A percentile compares a stretch with the other conserved stretches of the same genome.
These are phyloP conservation scores for Scenedesmus sp. DNA, from an alignment of 163 green algal species.

Conservation along the genomic window DNA sequence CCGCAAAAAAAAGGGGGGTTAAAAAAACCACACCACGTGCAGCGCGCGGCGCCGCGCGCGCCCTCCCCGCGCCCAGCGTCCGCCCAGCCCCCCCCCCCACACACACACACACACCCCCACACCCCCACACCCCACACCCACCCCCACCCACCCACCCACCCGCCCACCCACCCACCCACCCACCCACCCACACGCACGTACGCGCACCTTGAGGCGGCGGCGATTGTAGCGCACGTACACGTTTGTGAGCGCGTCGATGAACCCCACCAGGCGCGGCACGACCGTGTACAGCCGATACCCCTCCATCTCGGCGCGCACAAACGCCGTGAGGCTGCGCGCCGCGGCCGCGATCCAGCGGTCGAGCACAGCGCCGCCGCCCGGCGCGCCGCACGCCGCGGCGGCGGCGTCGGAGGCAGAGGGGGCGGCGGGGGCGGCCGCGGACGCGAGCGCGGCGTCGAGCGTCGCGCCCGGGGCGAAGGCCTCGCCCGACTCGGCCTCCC, in stretches of 20 bases:
- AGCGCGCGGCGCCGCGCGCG: too few relatives aligned
- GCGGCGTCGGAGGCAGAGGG: background rate
- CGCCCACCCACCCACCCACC: too few relatives aligned
- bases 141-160: background rate
- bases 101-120: background rate
- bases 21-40: too few relatives aligned
- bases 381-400: constrained; percentile 12
- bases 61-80: too few relatives aligned
- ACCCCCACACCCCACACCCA: background rate
- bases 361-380: constrained; percentile 74
- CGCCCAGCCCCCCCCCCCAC: too few relatives aligned
- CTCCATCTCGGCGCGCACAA: constrained; percentile 90
- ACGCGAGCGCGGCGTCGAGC: background rate
- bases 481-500: constrained; percentile 66
- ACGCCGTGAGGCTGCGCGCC: constrained; percentile 78
- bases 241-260: constrained; percentile 98
- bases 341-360: constrained; percentile 94
- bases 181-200: too few relatives aligned
- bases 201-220: constrained; percentile 96
- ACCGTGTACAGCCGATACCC: constrained; percentile 97
- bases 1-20: background rate
- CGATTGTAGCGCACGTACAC: constrained; percentile 99
- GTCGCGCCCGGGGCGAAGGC: constrained; percentile 59
- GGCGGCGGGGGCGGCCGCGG: background rate
- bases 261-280: constrained; percentile 91